Conservation (phyloP, 139 green algal genomes). For the Zygnema circumcarinatum region DNA sequence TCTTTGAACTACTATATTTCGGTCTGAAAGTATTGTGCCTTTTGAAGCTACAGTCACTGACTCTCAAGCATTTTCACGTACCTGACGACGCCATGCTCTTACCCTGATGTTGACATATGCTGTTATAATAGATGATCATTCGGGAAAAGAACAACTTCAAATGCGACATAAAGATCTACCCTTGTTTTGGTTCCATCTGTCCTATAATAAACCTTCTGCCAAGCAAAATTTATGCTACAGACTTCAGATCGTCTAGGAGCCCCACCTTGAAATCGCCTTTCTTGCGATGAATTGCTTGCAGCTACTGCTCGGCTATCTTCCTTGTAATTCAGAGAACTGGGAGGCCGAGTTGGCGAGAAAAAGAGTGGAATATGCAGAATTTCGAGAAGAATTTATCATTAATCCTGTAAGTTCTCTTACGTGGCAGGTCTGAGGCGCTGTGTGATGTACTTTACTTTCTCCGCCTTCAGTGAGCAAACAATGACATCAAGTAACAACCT, state of each 20-base stretch:
- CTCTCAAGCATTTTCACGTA: too few species aligned
- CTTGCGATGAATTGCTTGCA: constrained; percentile 63
- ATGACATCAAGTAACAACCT: background rate
- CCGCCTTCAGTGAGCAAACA: background rate
- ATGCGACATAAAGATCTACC: background rate
- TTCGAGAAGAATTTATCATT: constrained; percentile 86
- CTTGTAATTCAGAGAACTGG: constrained; percentile 74
- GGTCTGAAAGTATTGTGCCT: too few species aligned
- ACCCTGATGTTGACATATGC: background rate
- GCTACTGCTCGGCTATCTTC: constrained; percentile 86
- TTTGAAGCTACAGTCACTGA: too few species aligned
- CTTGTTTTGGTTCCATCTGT: background rate
- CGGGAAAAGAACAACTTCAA: background rate
- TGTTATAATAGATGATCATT: background rate
- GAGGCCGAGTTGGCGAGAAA: constrained; percentile 67
- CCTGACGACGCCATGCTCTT: too few species aligned
- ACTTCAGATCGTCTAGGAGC: background rate
- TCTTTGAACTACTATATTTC: too few species aligned
- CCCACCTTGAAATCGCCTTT: background rate
- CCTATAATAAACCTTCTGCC: background rate
- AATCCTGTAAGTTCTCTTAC: constrained; percentile 70
- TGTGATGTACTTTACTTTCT: background rate
- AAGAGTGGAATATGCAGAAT: constrained; percentile 80
- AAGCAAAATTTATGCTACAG: background rate
- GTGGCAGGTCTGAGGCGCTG: background rate